phyloP scores from a whole-genome alignment of 2,329 filamentous ascomycete species.

The Cladorrhinum sp. region DNA sequence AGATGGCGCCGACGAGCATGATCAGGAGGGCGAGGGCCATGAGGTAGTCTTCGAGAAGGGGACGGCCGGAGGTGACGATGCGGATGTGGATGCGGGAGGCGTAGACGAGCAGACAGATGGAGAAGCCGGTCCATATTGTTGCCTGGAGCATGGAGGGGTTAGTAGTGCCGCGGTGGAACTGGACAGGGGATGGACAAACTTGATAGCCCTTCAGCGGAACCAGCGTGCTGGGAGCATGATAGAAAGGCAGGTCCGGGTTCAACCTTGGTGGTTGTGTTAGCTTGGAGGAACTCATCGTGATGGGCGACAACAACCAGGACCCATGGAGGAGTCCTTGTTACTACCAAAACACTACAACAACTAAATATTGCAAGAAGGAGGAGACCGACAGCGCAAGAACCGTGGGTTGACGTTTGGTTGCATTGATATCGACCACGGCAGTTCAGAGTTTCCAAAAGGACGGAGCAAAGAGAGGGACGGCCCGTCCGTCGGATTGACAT shows the following conservation, averaged over 20 bases:
- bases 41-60: neutral
- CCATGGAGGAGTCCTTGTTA: too few species aligned
- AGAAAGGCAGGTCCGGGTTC: neutral
- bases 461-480: too few species aligned
- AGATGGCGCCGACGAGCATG: neutral
- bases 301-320: too few species aligned
- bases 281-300: too few species aligned
- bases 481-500: too few species aligned
- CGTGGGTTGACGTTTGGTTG: too few species aligned
- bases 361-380: too few species aligned
- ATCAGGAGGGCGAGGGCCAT: neutral
- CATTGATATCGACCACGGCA: too few species aligned
- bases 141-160: neutral
- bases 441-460: too few species aligned
- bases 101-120: neutral
- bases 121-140: neutral
- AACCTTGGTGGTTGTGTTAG: neutral
- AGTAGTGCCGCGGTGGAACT: neutral
- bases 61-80: neutral
- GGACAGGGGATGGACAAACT: neutral
- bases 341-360: too few species aligned
- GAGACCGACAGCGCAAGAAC: too few species aligned
- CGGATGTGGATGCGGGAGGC: neutral
- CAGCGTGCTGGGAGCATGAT: neutral
- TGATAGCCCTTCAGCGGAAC: neutral